Base-by-base conservation (phyloP, 1,139 yeast species). In the Protomyces gravidus region DNA sequence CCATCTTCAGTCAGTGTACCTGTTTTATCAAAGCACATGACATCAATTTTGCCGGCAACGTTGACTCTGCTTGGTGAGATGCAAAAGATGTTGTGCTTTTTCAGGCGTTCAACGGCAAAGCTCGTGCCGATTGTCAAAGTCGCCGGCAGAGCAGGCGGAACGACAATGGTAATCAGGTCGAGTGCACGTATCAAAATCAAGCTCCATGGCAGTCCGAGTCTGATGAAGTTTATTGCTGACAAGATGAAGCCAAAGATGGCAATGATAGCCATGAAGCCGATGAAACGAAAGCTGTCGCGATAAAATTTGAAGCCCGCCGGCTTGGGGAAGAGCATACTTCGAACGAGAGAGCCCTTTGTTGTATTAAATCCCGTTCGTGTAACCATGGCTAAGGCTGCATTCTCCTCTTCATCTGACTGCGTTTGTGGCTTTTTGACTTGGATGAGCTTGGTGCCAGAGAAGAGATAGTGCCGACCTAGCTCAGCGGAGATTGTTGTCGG, bases 1-100 rank as follows among this genome's bases (percentile, higher is more conserved):
- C 97, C 98, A 71, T 92, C 98, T 70, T 92, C 98, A 0, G 99
- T 92, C 65, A 92, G 76, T 0, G 99, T 92, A 1, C 99, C 99
- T 0, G 99, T 92, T 70, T 92, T 92, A 73, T 92, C 99, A 72
- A 94, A 92, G 68, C 96, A 89, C 69, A 89, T 77, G 2, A 88
- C 82, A 69, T 92, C 97, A 27, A 94, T 71, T 68, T 92, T 89
- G 3, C 98, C 98, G 39, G 96, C 97, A 30, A 92, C 84, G 69
- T 94, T 94, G 48, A 94, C 95, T 63, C 96, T 78, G 36, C 61
- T 50, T 1, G 98, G 98, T 0, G 97, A 83, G 61, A 89, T 92
- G 71, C 98, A 94, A 68, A 83, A 92, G 4, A 94, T 85, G 50
- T 81, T 76, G 63, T 79, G 79, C 62, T 78, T 75, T 63, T 88